Evolutionary conservation across 352 stramenopile species (phyloP).

Genomic region (Globisporangium megalacanthum): DNA sequence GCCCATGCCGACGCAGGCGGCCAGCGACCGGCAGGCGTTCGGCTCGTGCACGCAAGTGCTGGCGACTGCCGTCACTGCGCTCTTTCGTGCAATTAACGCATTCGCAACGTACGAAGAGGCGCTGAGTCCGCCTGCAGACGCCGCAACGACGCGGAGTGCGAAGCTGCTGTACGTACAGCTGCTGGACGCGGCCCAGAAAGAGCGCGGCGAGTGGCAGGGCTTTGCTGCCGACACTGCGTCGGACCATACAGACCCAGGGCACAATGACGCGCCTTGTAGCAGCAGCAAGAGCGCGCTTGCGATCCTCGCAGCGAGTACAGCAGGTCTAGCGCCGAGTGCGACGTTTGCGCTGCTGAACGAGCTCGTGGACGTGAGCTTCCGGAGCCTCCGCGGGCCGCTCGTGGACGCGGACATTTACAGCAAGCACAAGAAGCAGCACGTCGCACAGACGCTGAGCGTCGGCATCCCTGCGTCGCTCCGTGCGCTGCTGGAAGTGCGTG

Average conservation of each 20-base stretch:
- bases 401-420: constrained; percentile 40
- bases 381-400: constrained; percentile 52
- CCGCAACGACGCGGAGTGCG: constrained; percentile 31
- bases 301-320: constrained; percentile 13
- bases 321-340: constrained; percentile 18
- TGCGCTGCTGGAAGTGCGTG: constrained; percentile 37
- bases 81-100: constrained; percentile 42
- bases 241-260: neutral
- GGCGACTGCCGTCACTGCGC: constrained; percentile 35
- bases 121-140: constrained; percentile 15
- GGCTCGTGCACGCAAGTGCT: constrained; percentile 53
- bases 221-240: constrained; percentile 20
- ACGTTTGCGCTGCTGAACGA: constrained; percentile 43
- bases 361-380: constrained; percentile 63
- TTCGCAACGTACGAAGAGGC: constrained; percentile 25
- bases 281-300: constrained; percentile 16
- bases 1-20: neutral
- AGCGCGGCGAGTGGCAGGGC: constrained; percentile 62
- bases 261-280: neutral
- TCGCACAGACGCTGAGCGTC: constrained; percentile 17
- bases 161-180: constrained; percentile 70
- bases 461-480: constrained; percentile 19
- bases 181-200: constrained; percentile 58
- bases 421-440: constrained; percentile 32
- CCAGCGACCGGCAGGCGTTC: constrained; percentile 22